These are phyloP conservation scores for Verticillium zaregamsianum DNA, from an alignment of 2,329 filamentous ascomycete species.

Conservation along the genomic window DNA sequence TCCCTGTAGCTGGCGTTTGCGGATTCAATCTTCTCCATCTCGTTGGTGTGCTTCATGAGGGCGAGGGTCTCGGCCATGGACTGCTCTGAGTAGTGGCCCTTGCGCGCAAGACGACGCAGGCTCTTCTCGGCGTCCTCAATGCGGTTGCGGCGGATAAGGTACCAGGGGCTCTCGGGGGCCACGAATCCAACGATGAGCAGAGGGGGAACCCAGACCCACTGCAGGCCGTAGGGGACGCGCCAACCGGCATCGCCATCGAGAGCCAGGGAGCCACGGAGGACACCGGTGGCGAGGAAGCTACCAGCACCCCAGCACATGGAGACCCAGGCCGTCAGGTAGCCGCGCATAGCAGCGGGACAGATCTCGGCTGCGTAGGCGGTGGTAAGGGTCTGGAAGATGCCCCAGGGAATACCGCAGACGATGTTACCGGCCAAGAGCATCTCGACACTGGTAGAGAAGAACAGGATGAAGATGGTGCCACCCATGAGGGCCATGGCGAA, in stretches of 20 bases:
- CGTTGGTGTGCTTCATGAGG: constrained; percentile 34
- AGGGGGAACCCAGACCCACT: constrained; percentile 45
- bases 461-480: constrained; percentile 31
- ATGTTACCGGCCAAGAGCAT: constrained; percentile 24
- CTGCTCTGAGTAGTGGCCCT: constrained; percentile 29
- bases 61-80: constrained; percentile 33
- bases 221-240: constrained; percentile 34
- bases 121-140: constrained; percentile 34
- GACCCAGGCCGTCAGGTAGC: constrained; percentile 32
- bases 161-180: constrained; percentile 47
- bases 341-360: constrained; percentile 31
- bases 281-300: constrained; percentile 28
- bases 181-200: constrained; percentile 39
- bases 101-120: constrained; percentile 25
- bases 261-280: constrained; percentile 22
- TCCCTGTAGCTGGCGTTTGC: constrained; percentile 28
- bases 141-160: constrained; percentile 40
- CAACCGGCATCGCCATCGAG: constrained; percentile 12
- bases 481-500: constrained; percentile 26
- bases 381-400: constrained; percentile 29
- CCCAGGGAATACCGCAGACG: constrained; percentile 24
- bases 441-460: constrained; percentile 27
- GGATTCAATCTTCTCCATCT: constrained; percentile 26
- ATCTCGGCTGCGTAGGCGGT: constrained; percentile 34
- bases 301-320: constrained; percentile 36